A percentile compares a stretch with the other conserved stretches of the same genome.
Evolutionary conservation across 192 early-diverging fungal genomes (phyloP).

Genomic region (Gigaspora rosea): DNA sequence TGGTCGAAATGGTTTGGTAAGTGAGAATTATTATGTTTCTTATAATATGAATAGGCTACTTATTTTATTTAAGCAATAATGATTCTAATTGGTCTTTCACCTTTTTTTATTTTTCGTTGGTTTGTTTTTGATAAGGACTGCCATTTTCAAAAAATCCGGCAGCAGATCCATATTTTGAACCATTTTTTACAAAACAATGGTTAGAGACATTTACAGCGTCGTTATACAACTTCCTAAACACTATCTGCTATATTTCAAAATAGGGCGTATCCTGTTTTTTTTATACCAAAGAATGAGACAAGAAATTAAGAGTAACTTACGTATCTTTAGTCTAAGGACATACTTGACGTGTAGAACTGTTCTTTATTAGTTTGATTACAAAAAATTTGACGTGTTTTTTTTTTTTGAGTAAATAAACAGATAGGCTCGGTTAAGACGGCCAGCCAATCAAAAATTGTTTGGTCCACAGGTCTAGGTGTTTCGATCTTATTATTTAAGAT

Average conservation of each 20-base stretch:
- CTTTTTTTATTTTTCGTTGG: not conserved
- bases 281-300: not conserved
- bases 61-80: not conserved
- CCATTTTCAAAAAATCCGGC: constrained; percentile 62
- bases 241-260: constrained; percentile 66
- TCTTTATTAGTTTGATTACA: too few species aligned
- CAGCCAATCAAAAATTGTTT: too few species aligned
- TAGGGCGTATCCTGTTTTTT: constrained; percentile 56
- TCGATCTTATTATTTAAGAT: too few species aligned
- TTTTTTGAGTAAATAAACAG: too few species aligned
- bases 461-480: too few species aligned
- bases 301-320: too few species aligned
- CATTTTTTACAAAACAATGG: constrained; percentile 65
- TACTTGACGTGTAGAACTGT: too few species aligned
- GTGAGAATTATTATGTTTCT: constrained; percentile 28
- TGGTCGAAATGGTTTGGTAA: constrained; percentile 70
- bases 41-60: not conserved
- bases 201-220: constrained; percentile 63
- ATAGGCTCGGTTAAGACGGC: too few species aligned
- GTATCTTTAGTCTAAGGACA: too few species aligned
- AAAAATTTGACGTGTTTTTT: too few species aligned
- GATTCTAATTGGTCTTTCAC: not conserved
- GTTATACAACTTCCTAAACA: constrained; percentile 62
- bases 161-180: constrained; percentile 57
- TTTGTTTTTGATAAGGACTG: constrained; percentile 41